Percentiles rank a stretch among this genome's conserved stretches.
Conservation (phyloP, 2,329 filamentous ascomycete species). For the Beauveria sp. region DNA sequence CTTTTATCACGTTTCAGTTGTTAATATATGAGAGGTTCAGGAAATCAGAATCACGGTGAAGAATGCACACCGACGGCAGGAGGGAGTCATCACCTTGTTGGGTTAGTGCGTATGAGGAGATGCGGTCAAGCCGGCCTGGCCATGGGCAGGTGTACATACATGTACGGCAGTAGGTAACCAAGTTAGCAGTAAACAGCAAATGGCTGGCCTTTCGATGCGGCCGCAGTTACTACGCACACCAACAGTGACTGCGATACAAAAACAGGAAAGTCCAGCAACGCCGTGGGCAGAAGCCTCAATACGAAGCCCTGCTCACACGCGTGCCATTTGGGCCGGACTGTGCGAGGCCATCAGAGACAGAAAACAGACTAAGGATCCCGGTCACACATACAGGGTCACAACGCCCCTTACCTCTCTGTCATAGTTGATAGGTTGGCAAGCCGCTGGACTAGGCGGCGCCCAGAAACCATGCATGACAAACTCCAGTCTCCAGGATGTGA, state of each 20-base stretch:
- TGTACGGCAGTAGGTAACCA: background rate
- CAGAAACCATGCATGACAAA: background rate
- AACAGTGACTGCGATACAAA: background rate
- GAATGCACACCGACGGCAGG: background rate
- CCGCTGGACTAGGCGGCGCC: background rate
- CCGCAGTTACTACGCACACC: background rate
- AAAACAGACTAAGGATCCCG: conserved; percentile 1
- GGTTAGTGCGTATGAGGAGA: background rate
- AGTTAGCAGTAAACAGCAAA: background rate
- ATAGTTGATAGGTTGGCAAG: background rate
- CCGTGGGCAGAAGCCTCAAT: background rate
- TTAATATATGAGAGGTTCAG: background rate
- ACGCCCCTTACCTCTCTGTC: background rate
- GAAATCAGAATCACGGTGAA: background rate
- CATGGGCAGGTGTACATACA: conserved; percentile 2
- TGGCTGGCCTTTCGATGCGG: background rate
- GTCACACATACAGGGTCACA: background rate
- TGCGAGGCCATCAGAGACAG: background rate
- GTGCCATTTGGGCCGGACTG: background rate
- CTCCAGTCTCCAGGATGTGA: background rate
- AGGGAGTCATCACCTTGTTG: background rate
- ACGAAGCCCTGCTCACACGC: background rate
- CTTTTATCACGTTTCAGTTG: background rate
- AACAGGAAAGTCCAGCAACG: background rate
- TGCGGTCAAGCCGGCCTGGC: conserved; percentile 9